A percentile compares a stretch with the other conserved stretches of the same genome.
Conservation (phyloP, 2,329 filamentous ascomycete species). For the Plenodomus biglobosus region DNA sequence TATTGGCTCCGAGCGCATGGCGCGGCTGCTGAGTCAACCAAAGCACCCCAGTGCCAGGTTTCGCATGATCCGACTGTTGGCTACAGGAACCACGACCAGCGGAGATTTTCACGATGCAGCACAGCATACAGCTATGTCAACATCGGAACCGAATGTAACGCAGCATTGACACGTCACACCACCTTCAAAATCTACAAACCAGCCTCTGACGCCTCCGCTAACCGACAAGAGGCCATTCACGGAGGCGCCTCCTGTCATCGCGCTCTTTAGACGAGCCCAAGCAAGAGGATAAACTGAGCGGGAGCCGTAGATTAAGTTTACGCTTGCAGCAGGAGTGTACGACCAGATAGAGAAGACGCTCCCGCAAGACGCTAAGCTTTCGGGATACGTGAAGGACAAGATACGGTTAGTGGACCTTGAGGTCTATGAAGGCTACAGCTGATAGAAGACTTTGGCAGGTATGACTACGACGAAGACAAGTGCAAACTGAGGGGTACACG, state of each 20-base stretch:
- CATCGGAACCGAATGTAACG: conserved; percentile 3
- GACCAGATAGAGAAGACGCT: conserved; percentile 15
- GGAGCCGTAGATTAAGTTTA: conserved; percentile 16
- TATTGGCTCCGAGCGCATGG: not conserved
- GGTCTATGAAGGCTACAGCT: conserved; percentile 4
- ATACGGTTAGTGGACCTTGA: conserved; percentile 14
- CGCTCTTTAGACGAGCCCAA: conserved; percentile 20
- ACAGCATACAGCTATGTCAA: conserved; percentile 16
- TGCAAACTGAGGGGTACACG: conserved; percentile 17
- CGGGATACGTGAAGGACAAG: conserved; percentile 17
- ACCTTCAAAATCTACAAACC: conserved; percentile 17
- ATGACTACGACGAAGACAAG: conserved; percentile 19
- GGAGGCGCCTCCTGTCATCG: conserved; percentile 16
- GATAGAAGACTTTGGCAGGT: conserved; percentile 12
- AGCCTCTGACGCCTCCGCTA: conserved; percentile 22
- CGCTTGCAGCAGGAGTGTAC: conserved; percentile 19
- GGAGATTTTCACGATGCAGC: conserved; percentile 13
- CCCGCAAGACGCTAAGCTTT: conserved; percentile 13
- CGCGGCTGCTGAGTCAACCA: conserved; percentile 19
- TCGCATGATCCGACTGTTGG: conserved; percentile 2
- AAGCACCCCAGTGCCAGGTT: conserved; percentile 1
- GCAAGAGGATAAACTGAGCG: conserved; percentile 12
- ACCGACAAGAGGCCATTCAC: conserved; percentile 20
- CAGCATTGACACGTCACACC: conserved; percentile 15
- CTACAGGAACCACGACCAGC: conserved; percentile 1